Percentiles rank a stretch among this genome's conserved stretches.
phyloP scores from a whole-genome alignment of 1,284 basidiomycete species.

The Ceratorhiza oryzae-sativae region DNA sequence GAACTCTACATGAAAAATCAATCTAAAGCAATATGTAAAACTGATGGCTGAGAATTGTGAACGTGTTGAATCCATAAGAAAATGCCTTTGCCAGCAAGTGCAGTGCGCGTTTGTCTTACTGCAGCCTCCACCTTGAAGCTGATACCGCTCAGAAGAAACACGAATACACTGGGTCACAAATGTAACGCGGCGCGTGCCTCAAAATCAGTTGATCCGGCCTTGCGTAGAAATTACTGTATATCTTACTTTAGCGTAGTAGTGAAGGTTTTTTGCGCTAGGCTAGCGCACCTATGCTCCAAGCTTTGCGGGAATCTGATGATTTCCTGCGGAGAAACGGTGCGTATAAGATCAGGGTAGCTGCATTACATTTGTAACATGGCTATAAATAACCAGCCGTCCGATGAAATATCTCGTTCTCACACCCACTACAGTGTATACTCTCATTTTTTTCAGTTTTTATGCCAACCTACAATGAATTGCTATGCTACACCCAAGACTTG shows the following conservation, averaged over 20 bases:
- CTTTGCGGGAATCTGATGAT: not conserved
- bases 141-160: too few species aligned
- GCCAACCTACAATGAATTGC: not conserved
- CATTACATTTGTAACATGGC: conserved; percentile 35
- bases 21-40: too few species aligned
- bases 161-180: conserved; percentile 32
- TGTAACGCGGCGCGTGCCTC: conserved; percentile 18
- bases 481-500: conserved; percentile 11
- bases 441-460: not conserved
- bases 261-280: not conserved
- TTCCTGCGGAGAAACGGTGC: not conserved
- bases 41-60: too few species aligned
- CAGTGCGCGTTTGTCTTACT: too few species aligned
- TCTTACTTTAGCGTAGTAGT: not conserved
- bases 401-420: not conserved
- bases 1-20: too few species aligned
- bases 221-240: not conserved
- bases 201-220: not conserved
- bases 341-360: not conserved
- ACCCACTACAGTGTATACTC: not conserved
- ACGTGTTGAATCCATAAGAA: too few species aligned
- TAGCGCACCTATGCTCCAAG: not conserved
- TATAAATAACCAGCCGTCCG: not conserved
- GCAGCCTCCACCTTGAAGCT: too few species aligned
- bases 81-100: too few species aligned